Evolutionary conservation across 1,284 basidiomycete species (phyloP).

Genomic region (Ustilago crameri): DNA sequence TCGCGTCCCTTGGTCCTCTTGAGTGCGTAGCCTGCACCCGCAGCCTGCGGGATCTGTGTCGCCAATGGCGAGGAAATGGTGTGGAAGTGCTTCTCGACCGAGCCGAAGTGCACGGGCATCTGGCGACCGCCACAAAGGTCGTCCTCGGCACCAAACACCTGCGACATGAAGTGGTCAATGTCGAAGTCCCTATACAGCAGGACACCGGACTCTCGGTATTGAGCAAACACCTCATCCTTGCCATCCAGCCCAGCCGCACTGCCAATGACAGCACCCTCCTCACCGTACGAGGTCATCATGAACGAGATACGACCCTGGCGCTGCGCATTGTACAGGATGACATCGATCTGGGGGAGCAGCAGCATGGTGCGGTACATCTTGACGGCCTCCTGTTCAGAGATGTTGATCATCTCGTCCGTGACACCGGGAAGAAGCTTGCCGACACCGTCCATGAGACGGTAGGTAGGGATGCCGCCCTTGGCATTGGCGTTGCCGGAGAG

Average conservation of each 20-base stretch:
- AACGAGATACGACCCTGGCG: slow-evolving; percentile 93
- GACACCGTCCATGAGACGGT: slow-evolving; percentile 53
- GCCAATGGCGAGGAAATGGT: slow-evolving; percentile 93
- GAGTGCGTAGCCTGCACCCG: slow-evolving; percentile 89
- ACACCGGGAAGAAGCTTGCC: slow-evolving; percentile 56
- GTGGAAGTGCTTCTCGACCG: slow-evolving; percentile 84
- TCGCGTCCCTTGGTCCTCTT: slow-evolving; percentile 78
- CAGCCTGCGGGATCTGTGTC: slow-evolving; percentile 94
- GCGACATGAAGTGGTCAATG: slow-evolving; percentile 54
- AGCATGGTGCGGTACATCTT: slow-evolving; percentile 59
- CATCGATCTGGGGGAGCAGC: slow-evolving; percentile 84
- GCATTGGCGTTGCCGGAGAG: slow-evolving; percentile 41
- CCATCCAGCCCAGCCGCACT: slow-evolving; percentile 83
- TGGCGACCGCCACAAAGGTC: slow-evolving; percentile 57
- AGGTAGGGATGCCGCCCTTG: slow-evolving; percentile 61
- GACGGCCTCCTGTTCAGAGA: slow-evolving; percentile 52
- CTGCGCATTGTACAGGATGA: slow-evolving; percentile 88
- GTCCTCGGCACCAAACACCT: slow-evolving; percentile 59
- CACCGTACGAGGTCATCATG: slow-evolving; percentile 81
- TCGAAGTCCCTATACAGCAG: slow-evolving; percentile 85
- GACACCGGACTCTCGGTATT: slow-evolving; percentile 80
- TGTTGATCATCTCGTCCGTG: slow-evolving; percentile 50
- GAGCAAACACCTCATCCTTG: slow-evolving; percentile 77
- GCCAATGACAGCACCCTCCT: slow-evolving; percentile 90
- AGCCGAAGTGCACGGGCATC: slow-evolving; percentile 79